Conservation (phyloP, 2,329 filamentous ascomycete species). For the Diplodia scrobiculata region DNA sequence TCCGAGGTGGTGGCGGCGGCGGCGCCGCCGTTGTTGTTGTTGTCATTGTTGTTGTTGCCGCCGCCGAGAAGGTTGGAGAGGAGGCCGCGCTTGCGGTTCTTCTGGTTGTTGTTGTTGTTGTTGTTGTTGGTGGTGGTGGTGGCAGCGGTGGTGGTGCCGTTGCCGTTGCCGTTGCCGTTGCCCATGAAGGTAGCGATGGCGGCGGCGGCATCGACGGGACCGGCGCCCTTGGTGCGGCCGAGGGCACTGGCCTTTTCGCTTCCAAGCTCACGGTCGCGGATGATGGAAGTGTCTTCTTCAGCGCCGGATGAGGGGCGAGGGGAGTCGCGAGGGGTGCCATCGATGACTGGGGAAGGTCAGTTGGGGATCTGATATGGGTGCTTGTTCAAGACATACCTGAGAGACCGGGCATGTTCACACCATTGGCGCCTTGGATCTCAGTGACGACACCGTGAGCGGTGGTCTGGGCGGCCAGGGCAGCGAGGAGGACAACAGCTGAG, state of each 20-base stretch:
- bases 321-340: conserved; percentile 70
- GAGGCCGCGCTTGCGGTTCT: conserved; percentile 42
- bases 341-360: conserved; percentile 52
- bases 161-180: conserved; percentile 6
- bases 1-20: conserved; percentile 39
- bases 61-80: conserved; percentile 43
- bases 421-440: conserved; percentile 61
- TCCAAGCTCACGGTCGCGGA: conserved; percentile 62
- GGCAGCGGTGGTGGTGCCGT: conserved; percentile 25
- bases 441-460: conserved; percentile 63
- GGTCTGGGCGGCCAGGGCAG: conserved; percentile 52
- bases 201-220: conserved; percentile 59
- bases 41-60: conserved; percentile 35
- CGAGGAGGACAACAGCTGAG: conserved; percentile 49
- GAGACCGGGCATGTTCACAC: conserved; percentile 64
- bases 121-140: conserved; percentile 33
- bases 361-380: background rate
- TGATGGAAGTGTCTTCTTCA: conserved; percentile 71
- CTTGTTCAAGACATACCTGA: conserved; percentile 46
- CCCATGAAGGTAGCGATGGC: conserved; percentile 66
- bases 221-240: conserved; percentile 64
- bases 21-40: conserved; percentile 33
- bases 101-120: conserved; percentile 22
- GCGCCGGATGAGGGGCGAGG: conserved; percentile 62
- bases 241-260: conserved; percentile 60